phyloP scores from a whole-genome alignment of 2,329 filamentous ascomycete genomes.

The Hypomyces perniciosus region DNA sequence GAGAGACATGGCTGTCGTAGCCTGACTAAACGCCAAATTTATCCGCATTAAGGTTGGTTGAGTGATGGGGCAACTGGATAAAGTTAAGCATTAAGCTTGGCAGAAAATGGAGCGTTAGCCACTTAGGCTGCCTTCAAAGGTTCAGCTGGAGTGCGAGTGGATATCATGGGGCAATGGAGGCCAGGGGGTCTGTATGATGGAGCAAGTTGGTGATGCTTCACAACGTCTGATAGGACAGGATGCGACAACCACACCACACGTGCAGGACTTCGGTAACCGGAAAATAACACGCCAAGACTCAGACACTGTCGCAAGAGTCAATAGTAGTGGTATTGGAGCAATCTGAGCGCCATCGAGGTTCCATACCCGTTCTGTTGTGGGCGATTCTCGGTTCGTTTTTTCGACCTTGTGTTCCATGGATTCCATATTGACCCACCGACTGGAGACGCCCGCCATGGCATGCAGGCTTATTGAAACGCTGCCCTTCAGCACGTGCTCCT shows the following conservation, averaged over 20 bases:
- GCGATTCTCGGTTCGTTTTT: neutral
- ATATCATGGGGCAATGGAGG: neutral
- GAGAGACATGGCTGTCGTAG: slow-evolving; percentile 2
- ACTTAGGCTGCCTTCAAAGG: neutral
- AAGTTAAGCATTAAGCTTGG: slow-evolving; percentile 12
- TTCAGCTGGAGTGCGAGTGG: neutral
- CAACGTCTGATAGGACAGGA: neutral
- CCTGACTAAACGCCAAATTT: slow-evolving; percentile 3
- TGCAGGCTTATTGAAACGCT: neutral
- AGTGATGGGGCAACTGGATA: neutral
- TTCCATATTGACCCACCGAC: neutral
- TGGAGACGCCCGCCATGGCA: neutral
- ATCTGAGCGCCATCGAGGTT: too few relatives aligned
- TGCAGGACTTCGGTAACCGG: slow-evolving; percentile 5
- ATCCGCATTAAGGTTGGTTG: slow-evolving; percentile 11
- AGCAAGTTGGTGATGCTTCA: neutral
- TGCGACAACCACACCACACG: slow-evolving; percentile 1
- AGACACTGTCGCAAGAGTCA: neutral
- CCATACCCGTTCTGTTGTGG: too few relatives aligned
- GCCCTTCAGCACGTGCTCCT: neutral
- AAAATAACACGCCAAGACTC: neutral
- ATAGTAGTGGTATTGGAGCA: neutral
- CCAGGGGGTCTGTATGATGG: neutral
- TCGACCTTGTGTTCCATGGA: neutral
- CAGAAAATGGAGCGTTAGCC: slow-evolving; percentile 3